Percentiles rank a stretch among this genome's conserved stretches.
These are phyloP conservation scores for Candida ulmi DNA, from an alignment of 805 yeast genomes.

Conservation along the genomic window DNA sequence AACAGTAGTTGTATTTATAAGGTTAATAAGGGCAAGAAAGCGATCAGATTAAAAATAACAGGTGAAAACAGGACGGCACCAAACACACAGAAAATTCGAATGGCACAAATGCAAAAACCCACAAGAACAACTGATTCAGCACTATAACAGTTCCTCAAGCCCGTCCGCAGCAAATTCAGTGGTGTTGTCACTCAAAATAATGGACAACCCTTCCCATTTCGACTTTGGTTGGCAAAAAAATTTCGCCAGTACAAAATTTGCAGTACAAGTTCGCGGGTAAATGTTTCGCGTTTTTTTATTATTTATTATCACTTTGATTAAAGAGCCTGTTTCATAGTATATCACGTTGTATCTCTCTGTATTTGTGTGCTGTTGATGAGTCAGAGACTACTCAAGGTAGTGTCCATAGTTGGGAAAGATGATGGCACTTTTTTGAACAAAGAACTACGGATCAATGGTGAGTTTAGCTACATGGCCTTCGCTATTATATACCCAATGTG, in stretches of 20 bases:
- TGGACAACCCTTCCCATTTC: too few species aligned
- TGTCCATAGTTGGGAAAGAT: slow-evolving; percentile 1
- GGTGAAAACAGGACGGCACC: too few species aligned
- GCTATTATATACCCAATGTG: too few species aligned
- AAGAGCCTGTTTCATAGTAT: too few species aligned
- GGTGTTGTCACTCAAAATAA: too few species aligned
- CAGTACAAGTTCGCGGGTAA: background rate
- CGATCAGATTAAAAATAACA: too few species aligned
- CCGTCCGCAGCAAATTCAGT: too few species aligned
- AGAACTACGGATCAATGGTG: slow-evolving; percentile 2
- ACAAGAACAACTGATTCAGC: background rate
- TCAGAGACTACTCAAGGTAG: slow-evolving; percentile 11
- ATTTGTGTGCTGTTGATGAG: slow-evolving; percentile 5
- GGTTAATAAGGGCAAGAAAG: too few species aligned
- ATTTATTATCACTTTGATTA: too few species aligned
- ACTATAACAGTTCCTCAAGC: too few species aligned
- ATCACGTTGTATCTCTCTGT: background rate
- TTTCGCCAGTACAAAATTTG: background rate
- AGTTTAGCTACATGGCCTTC: too few species aligned
- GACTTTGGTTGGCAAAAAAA: background rate
- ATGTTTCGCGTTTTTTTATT: background rate
- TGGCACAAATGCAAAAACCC: background rate
- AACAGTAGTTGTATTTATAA: too few species aligned
- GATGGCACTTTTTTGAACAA: background rate
- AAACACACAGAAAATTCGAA: background rate